These are phyloP conservation scores for Bretschneidera sinensis DNA, from an alignment of 345 rosid species.

Conservation along the genomic window DNA sequence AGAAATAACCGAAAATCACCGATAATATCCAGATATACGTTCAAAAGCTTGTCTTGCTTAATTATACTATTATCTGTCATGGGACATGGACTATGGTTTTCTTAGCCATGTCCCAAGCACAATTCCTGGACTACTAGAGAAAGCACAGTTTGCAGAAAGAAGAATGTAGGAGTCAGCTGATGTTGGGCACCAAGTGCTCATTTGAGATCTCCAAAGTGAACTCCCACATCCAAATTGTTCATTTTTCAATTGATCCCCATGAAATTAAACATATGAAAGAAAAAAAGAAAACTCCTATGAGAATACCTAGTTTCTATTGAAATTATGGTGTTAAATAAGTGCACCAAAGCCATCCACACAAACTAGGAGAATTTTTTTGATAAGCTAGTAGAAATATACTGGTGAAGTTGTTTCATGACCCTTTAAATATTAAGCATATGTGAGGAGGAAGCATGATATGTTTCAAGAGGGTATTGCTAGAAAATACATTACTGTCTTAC, in stretches of 20 bases:
- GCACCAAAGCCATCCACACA: no score
- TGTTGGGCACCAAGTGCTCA: neutral
- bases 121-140: neutral
- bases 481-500: no score
- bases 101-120: no score
- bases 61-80: no score
- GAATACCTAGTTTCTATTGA: no score
- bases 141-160: neutral
- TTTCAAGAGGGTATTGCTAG: neutral
- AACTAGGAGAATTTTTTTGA: no score
- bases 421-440: neutral
- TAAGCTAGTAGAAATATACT: no score
- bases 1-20: neutral
- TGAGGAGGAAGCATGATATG: neutral
- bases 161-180: neutral
- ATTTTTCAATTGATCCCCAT: neutral
- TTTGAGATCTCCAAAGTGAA: neutral
- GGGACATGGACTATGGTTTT: neutral
- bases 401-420: no score
- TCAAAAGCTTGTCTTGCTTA: no score
- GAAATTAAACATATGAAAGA: constrained; percentile 1
- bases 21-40: no score
- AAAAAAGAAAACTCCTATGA: neutral
- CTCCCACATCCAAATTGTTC: neutral
- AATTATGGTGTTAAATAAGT: no score